A percentile compares a stretch with the other conserved stretches of the same genome.
phyloP scores from a whole-genome alignment of 257 asterid genomes.

The Forsythia viridissima region DNA sequence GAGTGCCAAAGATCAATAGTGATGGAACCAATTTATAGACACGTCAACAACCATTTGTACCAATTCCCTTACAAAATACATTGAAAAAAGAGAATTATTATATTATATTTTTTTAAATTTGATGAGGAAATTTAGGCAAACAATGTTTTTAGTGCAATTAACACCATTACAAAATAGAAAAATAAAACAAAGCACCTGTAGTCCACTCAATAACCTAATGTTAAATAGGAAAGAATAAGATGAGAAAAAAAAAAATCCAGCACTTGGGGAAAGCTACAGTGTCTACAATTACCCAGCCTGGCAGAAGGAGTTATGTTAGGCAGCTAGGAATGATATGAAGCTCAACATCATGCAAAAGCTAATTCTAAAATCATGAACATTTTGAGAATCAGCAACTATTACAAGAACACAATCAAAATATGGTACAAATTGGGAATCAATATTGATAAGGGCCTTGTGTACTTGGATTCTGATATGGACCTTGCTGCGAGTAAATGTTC shows the following conservation, averaged over 20 bases:
- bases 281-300: too few species aligned
- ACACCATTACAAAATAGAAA: background rate
- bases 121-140: too few species aligned
- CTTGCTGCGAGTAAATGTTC: conserved; percentile 33
- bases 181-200: background rate
- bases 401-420: conserved; percentile 14
- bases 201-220: background rate
- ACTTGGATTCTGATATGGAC: conserved; percentile 41
- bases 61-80: too few species aligned
- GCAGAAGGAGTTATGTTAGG: background rate
- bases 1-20: too few species aligned
- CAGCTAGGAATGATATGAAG: background rate
- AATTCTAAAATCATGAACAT: background rate
- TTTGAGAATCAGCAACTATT: conserved; percentile 1
- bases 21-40: too few species aligned
- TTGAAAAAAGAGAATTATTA: too few species aligned
- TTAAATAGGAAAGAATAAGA: too few species aligned
- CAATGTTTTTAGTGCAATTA: background rate
- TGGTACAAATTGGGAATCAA: conserved; percentile 44
- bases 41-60: too few species aligned
- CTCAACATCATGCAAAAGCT: background rate
- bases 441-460: conserved; percentile 53
- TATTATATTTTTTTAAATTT: too few species aligned
- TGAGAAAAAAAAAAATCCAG: background rate
- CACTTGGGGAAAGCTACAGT: background rate